Conservation (phyloP, 192 early-diverging fungal species). For the Irineochytrium annulatum region DNA sequence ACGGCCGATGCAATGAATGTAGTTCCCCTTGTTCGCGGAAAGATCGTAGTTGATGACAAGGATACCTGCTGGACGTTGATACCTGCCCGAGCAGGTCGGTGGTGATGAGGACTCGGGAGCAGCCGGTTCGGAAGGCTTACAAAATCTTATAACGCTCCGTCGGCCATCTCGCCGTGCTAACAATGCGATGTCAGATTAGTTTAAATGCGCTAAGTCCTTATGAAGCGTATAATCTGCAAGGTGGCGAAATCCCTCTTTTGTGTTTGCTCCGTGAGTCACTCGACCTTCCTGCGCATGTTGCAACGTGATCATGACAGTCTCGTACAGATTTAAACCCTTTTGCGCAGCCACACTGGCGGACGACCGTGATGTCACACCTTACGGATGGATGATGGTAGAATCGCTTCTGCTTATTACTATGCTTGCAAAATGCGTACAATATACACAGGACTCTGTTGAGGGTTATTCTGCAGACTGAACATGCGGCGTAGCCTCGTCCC, state of each 20-base stretch:
- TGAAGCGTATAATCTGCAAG: constrained; percentile 69
- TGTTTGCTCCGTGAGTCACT: constrained; percentile 98
- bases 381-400: no score
- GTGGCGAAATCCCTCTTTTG: constrained; percentile 88
- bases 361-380: no score
- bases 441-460: no score
- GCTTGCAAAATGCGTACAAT: no score
- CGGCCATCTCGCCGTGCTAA: constrained; percentile 97
- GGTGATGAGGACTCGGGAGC: constrained; percentile 95
- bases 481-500: constrained; percentile 77
- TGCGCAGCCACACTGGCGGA: no score
- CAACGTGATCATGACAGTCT: constrained; percentile 94
- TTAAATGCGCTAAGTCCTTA: not conserved
- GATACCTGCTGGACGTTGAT: constrained; percentile 99
- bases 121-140: constrained; percentile 98
- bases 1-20: constrained; percentile 99
- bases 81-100: constrained; percentile 98
- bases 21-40: constrained; percentile 96
- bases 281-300: constrained; percentile 92
- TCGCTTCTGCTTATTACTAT: no score
- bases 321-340: no score
- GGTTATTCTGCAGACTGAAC: not conserved
- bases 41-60: constrained; percentile 99
- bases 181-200: no score
- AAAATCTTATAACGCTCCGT: constrained; percentile 96